Evolutionary conservation across 441 rosid genomes (phyloP), one percentile per base, ranked within the genome.

Genomic region (Manihot esculenta): DNA sequence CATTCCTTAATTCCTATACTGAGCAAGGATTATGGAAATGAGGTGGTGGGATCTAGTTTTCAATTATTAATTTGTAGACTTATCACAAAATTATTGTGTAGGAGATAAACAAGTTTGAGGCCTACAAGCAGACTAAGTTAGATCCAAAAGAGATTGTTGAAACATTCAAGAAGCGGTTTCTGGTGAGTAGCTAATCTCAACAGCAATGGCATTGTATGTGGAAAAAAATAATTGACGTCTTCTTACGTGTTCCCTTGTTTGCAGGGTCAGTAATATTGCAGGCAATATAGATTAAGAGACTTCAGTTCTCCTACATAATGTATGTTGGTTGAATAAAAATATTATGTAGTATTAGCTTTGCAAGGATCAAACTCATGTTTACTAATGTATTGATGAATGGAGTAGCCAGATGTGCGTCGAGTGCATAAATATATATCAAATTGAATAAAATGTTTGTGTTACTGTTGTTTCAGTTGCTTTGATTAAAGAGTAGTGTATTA

Each of bases 101-200:
- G 99, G 95, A 87, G 74, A 9, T 88, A 78, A 89, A 90, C 89
- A 89, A 89, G 79, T 76, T 89, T 35, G 89, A 84, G 54, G 95
- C 88, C 3, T 94, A 89, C 68, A 81, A 81, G 73, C 87, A 79
- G 75, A 92, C 97, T 12, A 92, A 88, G 74, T 30, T 21, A 17
- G 88, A 88, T 71, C 86, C 94, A 0, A 80, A 85, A 56, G 77
- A 73, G 62, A 42, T 81, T 13, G 64, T 89, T 47, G 80, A 76
- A 73, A 23, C 2, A 26, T 89, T 62, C 76, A 89, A 79, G 85
- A 74, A 51, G 47, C 82, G 69, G 10, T 80, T 84, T 76, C 21
- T 73, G 90, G 97, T 91, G 81, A 48, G 13, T 13, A 26, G 13
- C 13, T 48, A 7, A 33, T 66, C 24, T 4, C 38, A 12, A 35